Evolutionary conservation across 306 rosid genomes (phyloP).

Genomic region (Urtica urens): DNA sequence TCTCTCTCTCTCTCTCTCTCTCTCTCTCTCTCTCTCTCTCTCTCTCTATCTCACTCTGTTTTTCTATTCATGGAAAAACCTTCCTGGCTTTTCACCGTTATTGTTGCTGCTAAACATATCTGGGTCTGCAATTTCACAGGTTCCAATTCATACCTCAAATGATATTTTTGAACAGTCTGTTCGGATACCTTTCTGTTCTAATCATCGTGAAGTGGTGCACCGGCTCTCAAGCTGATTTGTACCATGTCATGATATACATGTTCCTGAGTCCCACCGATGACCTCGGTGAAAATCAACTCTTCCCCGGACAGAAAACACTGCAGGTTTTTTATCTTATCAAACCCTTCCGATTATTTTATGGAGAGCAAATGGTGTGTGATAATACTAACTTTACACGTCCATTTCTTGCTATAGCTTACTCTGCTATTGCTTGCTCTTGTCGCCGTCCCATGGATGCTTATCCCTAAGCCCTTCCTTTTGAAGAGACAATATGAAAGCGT

Average conservation of each 20-base stretch:
- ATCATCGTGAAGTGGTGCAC: slow-evolving; percentile 85
- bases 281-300: slow-evolving; percentile 89
- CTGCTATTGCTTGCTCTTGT: slow-evolving; percentile 70
- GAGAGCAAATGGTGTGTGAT: not conserved
- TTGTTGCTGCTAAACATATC: slow-evolving; percentile 8
- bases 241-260: slow-evolving; percentile 96
- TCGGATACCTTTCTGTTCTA: slow-evolving; percentile 80
- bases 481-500: slow-evolving; percentile 82
- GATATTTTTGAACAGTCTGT: slow-evolving; percentile 81
- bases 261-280: slow-evolving; percentile 88
- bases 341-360: no score
- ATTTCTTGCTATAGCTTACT: slow-evolving; percentile 43
- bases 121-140: slow-evolving; percentile 48
- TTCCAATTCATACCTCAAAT: slow-evolving; percentile 85
- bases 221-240: slow-evolving; percentile 88
- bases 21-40: no score
- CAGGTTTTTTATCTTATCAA: slow-evolving; percentile 43
- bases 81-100: slow-evolving; percentile 1
- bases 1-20: no score
- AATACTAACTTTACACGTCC: slow-evolving; percentile 3
- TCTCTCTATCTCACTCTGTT: no score
- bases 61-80: no score
- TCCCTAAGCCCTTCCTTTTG: slow-evolving; percentile 93
- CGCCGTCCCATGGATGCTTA: slow-evolving; percentile 96
- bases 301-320: slow-evolving; percentile 65